Evolutionary conservation across 345 rosid species (phyloP).

Genomic region (Aquilaria sinensis): DNA sequence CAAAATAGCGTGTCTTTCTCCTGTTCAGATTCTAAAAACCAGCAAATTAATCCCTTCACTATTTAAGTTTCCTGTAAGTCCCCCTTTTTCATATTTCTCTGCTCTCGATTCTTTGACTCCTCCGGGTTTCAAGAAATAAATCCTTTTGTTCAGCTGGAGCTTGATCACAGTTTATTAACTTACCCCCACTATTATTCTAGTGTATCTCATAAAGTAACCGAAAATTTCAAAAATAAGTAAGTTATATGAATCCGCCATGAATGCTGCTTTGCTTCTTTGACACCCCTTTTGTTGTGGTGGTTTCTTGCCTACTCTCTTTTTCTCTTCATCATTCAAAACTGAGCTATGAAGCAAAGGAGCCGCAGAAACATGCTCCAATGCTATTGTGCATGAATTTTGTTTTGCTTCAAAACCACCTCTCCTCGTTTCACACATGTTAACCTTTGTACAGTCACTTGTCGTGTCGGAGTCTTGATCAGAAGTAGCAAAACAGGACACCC

Average conservation of each 20-base stretch:
- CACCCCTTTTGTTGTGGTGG: slow-evolving; percentile 10
- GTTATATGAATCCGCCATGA: slow-evolving; percentile 24
- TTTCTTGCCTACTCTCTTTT: neutral
- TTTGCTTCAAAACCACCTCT: slow-evolving; percentile 17
- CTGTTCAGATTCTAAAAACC: neutral
- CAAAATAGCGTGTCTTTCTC: no score
- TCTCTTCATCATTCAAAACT: slow-evolving; percentile 15
- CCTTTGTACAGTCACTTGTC: slow-evolving; percentile 6
- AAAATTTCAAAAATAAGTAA: slow-evolving; percentile 3
- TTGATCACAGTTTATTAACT: neutral
- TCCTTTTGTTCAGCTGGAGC: neutral
- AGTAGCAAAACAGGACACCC: slow-evolving; percentile 10
- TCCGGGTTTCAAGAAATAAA: neutral
- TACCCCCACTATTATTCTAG: no score
- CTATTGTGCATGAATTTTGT: slow-evolving; percentile 10
- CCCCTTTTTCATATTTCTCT: neutral
- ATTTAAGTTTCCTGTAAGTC: neutral
- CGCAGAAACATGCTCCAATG: neutral
- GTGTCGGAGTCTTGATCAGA: neutral
- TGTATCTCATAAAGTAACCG: slow-evolving; percentile 2
- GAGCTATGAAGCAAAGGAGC: slow-evolving; percentile 38
- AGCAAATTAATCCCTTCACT: neutral
- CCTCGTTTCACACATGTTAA: neutral
- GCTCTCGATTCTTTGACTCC: neutral
- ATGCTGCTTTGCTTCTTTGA: slow-evolving; percentile 28